Conservation (phyloP, 1,284 basidiomycete species). For the Trametes versicolor region DNA sequence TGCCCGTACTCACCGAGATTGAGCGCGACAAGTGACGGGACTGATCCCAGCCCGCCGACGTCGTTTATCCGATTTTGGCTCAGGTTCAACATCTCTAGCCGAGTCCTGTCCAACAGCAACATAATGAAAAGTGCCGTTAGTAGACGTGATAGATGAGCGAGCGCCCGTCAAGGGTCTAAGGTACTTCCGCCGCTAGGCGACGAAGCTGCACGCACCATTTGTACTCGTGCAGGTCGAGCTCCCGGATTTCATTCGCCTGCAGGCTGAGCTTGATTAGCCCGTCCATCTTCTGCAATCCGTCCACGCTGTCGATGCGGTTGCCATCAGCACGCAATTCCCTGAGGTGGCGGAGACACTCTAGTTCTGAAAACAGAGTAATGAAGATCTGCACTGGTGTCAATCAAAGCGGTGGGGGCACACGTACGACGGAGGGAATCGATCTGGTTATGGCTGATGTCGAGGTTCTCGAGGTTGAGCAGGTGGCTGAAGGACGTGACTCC, state of each 20-base stretch:
- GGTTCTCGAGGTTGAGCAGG: constrained; percentile 84
- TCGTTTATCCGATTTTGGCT: constrained; percentile 78
- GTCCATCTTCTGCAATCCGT: constrained; percentile 83
- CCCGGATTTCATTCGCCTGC: constrained; percentile 78
- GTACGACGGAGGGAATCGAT: constrained; percentile 87
- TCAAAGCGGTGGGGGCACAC: constrained; percentile 46
- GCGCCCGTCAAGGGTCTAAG: constrained; percentile 26
- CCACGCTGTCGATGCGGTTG: constrained; percentile 82
- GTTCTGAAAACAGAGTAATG: constrained; percentile 58
- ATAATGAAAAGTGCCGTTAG: constrained; percentile 33
- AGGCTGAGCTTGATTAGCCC: constrained; percentile 87
- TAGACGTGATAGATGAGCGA: constrained; percentile 36
- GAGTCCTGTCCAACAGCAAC: constrained; percentile 61
- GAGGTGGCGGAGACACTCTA: constrained; percentile 86
- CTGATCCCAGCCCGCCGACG: constrained; percentile 68
- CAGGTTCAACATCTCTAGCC: constrained; percentile 86
- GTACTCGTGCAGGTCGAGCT: constrained; percentile 68
- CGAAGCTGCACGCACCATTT: constrained; percentile 69
- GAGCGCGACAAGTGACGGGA: constrained; percentile 74
- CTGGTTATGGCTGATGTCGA: constrained; percentile 93
- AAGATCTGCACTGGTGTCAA: constrained; percentile 20
- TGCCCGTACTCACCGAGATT: constrained; percentile 75
- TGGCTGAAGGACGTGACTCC: constrained; percentile 91
- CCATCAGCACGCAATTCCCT: constrained; percentile 90
- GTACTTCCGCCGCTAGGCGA: constrained; percentile 14